Evolutionary conservation across 345 rosid genomes (phyloP), one percentile per base, ranked within the genome.

Genomic region (Pistacia integerrima): DNA sequence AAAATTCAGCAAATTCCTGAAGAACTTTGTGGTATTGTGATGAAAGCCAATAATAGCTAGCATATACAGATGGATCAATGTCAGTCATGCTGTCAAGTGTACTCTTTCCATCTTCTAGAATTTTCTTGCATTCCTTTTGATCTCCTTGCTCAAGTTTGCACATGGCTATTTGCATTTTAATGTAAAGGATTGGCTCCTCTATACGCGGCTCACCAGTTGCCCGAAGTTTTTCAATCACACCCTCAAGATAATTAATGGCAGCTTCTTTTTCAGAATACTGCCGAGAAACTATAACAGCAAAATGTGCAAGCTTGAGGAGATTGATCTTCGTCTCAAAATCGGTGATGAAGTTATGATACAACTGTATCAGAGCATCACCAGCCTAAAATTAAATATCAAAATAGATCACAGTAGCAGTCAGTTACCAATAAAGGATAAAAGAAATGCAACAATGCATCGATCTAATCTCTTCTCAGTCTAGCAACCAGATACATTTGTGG

Each of bases 251-350:
- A 65, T 81, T 74, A 76, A 91, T 90, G 7, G 98, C 98, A 78
- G 98, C 97, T 79, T 94, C 97, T 85, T 91, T 97, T 92, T 92
- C 98, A 48, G 92, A 7, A 87, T 94, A 94, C 82, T 87, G 98
- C 73, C 94, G 82, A 22, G 99, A 97, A 71, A 97, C 97, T 52
- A 92, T 90, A 62, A 90, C 97, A 48, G 98, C 93, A 77, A 97
- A 94, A 79, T 94, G 99, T 0, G 98, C 97, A 78, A 97, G 98
- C 89, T 94, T 97, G 78, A 97, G 92, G 70, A 89, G 99, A 81
- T 97, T 97, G 82, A 97, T 94, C 89, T 92, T 97, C 62, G 98
- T 94, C 92, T 94, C 99, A 68, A 97, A 97, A 74, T 97, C 99
- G 0, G 96, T 88, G 78, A 97, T 94, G 78, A 97, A 97, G 83